These are phyloP conservation scores for Tausonia pullulans DNA, from an alignment of 1,284 basidiomycete genomes.

Conservation along the genomic window DNA sequence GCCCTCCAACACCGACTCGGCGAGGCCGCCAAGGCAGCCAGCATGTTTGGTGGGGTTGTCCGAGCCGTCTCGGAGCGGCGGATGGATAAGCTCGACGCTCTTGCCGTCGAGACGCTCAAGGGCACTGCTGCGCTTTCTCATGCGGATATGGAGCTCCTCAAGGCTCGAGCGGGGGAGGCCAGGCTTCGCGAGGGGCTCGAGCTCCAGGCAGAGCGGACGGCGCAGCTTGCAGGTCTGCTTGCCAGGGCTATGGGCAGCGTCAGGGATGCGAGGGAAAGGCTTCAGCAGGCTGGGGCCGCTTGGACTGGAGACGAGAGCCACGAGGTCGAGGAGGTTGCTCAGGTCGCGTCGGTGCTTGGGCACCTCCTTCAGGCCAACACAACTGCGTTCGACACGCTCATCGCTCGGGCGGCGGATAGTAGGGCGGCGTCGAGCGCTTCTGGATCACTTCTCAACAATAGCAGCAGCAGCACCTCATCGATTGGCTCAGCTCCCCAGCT, in stretches of 20 bases:
- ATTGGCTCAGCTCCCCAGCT: background rate
- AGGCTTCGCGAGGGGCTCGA: slow-evolving; percentile 53
- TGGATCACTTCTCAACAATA: background rate
- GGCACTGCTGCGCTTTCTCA: slow-evolving; percentile 55
- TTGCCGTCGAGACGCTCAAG: slow-evolving; percentile 57
- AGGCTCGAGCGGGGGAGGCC: slow-evolving; percentile 57
- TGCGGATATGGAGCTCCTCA: slow-evolving; percentile 59
- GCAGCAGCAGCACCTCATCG: background rate
- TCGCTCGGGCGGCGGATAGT: background rate
- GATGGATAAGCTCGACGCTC: slow-evolving; percentile 67
- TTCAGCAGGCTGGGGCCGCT: slow-evolving; percentile 41
- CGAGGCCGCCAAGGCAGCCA: slow-evolving; percentile 59
- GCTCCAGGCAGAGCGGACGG: slow-evolving; percentile 55
- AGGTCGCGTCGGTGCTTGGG: slow-evolving; percentile 24
- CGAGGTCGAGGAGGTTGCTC: slow-evolving; percentile 49
- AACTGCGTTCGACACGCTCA: background rate
- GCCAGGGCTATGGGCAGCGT: slow-evolving; percentile 64
- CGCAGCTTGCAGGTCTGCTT: slow-evolving; percentile 63
- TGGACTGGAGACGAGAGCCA: slow-evolving; percentile 34
- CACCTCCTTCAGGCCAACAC: slow-evolving; percentile 7
- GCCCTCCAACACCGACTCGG: slow-evolving; percentile 50
- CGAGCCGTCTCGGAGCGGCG: slow-evolving; percentile 65
- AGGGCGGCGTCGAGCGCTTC: background rate
- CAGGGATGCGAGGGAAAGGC: slow-evolving; percentile 49
- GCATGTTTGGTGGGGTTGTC: slow-evolving; percentile 72